Percentiles rank a stretch among this genome's conserved stretches.
Conservation (phyloP, 1,139 yeast species). For the Magnusiomyces tetraspermus region DNA sequence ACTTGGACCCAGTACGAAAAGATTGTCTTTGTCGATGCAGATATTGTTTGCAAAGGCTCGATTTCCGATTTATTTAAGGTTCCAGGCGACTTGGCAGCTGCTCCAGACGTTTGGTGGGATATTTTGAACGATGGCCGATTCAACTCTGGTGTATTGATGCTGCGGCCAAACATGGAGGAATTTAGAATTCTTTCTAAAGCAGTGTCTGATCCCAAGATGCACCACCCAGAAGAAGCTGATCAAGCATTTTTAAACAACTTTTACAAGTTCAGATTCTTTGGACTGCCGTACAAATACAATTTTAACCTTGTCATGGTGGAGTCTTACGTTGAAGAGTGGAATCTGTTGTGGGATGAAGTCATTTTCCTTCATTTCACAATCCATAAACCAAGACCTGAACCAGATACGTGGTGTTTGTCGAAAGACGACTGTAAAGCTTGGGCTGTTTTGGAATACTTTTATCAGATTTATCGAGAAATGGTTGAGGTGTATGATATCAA, state of each 20-base stretch:
- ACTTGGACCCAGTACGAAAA: slow-evolving; percentile 23
- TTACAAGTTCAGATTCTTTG: slow-evolving; percentile 19
- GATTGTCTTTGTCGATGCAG: slow-evolving; percentile 23
- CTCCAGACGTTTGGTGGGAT: slow-evolving; percentile 23
- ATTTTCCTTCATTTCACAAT: slow-evolving; percentile 20
- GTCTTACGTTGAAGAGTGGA: slow-evolving; percentile 18
- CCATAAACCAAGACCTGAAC: slow-evolving; percentile 7
- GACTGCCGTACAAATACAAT: slow-evolving; percentile 22
- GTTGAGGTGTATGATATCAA: slow-evolving; percentile 19
- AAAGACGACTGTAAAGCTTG: slow-evolving; percentile 14
- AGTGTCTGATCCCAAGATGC: slow-evolving; percentile 23
- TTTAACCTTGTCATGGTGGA: slow-evolving; percentile 20
- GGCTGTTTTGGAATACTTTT: slow-evolving; percentile 20
- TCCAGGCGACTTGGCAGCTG: slow-evolving; percentile 23
- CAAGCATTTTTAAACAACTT: slow-evolving; percentile 22
- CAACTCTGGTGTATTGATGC: slow-evolving; percentile 22
- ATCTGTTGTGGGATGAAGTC: slow-evolving; percentile 22
- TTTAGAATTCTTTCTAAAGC: slow-evolving; percentile 18
- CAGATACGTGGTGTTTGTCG: slow-evolving; percentile 6
- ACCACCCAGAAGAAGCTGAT: slow-evolving; percentile 23
- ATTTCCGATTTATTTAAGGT: slow-evolving; percentile 19
- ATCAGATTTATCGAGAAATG: slow-evolving; percentile 21
- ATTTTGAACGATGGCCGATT: slow-evolving; percentile 18
- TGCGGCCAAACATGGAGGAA: slow-evolving; percentile 22
- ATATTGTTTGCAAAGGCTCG: slow-evolving; percentile 21